phyloP scores from a whole-genome alignment of 2,329 filamentous ascomycete species.

The Aspergillus eucalypticola region DNA sequence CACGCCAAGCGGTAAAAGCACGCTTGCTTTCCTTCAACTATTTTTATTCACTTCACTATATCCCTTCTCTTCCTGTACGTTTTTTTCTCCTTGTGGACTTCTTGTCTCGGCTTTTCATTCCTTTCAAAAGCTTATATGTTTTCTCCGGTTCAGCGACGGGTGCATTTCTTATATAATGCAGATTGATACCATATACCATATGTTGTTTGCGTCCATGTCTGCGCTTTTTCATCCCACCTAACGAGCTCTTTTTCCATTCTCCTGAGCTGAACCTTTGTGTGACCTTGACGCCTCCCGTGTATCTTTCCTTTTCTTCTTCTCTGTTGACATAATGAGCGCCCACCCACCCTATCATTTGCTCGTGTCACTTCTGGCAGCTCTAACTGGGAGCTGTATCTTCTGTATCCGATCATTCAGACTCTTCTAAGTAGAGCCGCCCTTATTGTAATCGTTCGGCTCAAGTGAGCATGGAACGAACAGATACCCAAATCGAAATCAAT shows the following conservation, averaged over 20 bases:
- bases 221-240: constrained; percentile 7
- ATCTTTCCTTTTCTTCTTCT: background rate
- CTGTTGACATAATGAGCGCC: background rate
- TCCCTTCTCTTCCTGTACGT: constrained; percentile 6
- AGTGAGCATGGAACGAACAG: background rate
- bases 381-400: background rate
- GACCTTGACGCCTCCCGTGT: constrained; percentile 12
- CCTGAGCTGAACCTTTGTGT: constrained; percentile 1
- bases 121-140: constrained; percentile 21
- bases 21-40: background rate
- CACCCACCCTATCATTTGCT: background rate
- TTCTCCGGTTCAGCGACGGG: constrained; percentile 29
- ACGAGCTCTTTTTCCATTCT: constrained; percentile 13
- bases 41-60: background rate
- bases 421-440: background rate
- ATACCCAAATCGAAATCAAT: background rate
- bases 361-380: background rate
- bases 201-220: constrained; percentile 20
- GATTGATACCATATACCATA: constrained; percentile 38
- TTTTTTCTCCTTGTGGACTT: constrained; percentile 13
- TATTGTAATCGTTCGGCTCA: background rate
- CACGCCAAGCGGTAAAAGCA: constrained; percentile 24
- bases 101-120: constrained; percentile 5
- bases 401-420: background rate
- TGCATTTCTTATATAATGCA: constrained; percentile 29